A percentile compares a stretch with the other conserved stretches of the same genome.
Evolutionary conservation across 208 protist genomes (phyloP).

Genomic region (Angomonas desouzai): DNA sequence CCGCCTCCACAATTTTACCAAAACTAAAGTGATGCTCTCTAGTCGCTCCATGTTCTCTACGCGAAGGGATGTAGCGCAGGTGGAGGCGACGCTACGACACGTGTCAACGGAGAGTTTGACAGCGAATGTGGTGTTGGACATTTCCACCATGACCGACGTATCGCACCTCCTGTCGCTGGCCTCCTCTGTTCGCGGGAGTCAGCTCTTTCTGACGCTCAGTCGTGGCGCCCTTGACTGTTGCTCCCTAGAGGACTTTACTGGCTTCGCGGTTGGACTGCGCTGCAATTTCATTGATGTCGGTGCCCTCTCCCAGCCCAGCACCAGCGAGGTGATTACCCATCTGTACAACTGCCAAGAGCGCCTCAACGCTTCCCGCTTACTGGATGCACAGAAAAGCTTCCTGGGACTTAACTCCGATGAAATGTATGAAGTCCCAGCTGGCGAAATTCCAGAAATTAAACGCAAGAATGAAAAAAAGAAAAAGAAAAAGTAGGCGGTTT

Average conservation of each 20-base stretch:
- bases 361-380: slow-evolving; percentile 9
- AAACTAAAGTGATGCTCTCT: slow-evolving; percentile 17
- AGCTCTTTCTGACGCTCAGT: not conserved
- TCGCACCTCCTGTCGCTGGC: slow-evolving; percentile 24
- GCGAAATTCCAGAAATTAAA: slow-evolving; percentile 62
- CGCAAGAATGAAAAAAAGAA: slow-evolving; percentile 55
- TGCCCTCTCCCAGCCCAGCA: not conserved
- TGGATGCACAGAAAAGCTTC: slow-evolving; percentile 5
- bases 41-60: not conserved
- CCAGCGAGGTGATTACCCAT: not conserved
- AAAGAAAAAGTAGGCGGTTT: slow-evolving; percentile 36
- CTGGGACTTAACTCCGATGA: slow-evolving; percentile 13
- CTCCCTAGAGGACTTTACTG: slow-evolving; percentile 16
- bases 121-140: not conserved
- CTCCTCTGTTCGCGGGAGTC: slow-evolving; percentile 7
- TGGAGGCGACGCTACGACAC: slow-evolving; percentile 6
- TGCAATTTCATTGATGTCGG: slow-evolving; percentile 14
- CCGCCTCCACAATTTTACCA: slow-evolving; percentile 39
- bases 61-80: not conserved
- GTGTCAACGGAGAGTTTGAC: not conserved
- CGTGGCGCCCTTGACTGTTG: not conserved
- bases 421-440: slow-evolving; percentile 5
- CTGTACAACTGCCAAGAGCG: slow-evolving; percentile 9
- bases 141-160: not conserved
- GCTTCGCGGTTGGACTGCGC: slow-evolving; percentile 20